Evolutionary conservation across 495 filamentous ascomycete genomes (phyloP).

Genomic region (Venustampulla echinocandica): DNA sequence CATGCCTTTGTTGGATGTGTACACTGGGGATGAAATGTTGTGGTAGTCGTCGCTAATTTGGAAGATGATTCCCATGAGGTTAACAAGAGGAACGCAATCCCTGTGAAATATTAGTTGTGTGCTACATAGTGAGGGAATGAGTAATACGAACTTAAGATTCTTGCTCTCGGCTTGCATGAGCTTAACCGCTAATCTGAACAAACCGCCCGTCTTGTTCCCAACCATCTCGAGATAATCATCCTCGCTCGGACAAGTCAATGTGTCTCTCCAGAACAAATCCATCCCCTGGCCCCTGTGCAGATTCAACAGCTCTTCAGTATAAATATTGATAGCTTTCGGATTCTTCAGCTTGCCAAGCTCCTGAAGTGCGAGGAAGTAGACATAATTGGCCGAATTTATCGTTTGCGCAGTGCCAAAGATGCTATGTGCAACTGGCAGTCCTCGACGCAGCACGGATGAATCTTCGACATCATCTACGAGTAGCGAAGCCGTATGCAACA

Average conservation of each 20-base stretch:
- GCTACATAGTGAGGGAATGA: neutral
- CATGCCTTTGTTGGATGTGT: constrained; percentile 84
- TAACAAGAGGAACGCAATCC: constrained; percentile 80
- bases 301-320: constrained; percentile 82
- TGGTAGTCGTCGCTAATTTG: constrained; percentile 96
- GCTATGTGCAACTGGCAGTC: constrained; percentile 82
- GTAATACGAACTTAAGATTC: constrained; percentile 39
- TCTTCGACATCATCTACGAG: constrained; percentile 93
- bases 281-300: constrained; percentile 94
- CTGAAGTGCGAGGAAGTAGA: constrained; percentile 85
- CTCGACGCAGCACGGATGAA: constrained; percentile 71
- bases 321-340: constrained; percentile 63
- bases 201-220: constrained; percentile 90
- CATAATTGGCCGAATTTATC: constrained; percentile 95
- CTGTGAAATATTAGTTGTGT: constrained; percentile 23
- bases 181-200: constrained; percentile 90
- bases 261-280: constrained; percentile 96
- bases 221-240: constrained; percentile 99
- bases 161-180: constrained; percentile 89
- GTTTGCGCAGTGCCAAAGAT: constrained; percentile 96
- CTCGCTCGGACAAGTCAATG: constrained; percentile 84
- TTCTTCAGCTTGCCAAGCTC: constrained; percentile 72
- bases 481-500: constrained; percentile 90
- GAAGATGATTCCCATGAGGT: constrained; percentile 85
- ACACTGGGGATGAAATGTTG: constrained; percentile 66